Percentiles rank a stretch among this genome's conserved stretches.
Conservation (phyloP, 1,284 basidiomycete genomes). For the Cryptococcus sp. region DNA sequence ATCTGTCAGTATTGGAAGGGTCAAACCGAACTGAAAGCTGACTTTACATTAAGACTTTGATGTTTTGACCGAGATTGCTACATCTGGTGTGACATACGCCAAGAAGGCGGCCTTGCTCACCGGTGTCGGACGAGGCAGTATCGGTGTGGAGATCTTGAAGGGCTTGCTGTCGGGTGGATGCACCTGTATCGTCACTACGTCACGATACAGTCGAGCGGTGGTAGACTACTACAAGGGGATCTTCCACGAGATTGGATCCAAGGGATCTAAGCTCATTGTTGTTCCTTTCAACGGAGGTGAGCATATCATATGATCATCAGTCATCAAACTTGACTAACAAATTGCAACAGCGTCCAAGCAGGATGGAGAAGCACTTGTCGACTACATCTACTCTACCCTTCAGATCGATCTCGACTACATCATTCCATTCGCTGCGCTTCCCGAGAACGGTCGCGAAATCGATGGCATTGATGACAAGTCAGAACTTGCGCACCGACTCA, state of each 20-base stretch:
- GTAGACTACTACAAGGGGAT: constrained; percentile 99
- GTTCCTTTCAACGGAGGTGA: constrained; percentile 95
- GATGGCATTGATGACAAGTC: constrained; percentile 96
- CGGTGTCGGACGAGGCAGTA: constrained; percentile 95
- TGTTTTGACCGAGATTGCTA: constrained; percentile 95
- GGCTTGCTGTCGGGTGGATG: constrained; percentile 94
- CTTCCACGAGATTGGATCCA: constrained; percentile 92
- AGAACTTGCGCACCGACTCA: constrained; percentile 95
- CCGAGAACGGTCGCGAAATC: constrained; percentile 97
- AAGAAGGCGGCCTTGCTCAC: constrained; percentile 98
- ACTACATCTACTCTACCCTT: constrained; percentile 95
- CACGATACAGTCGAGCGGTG: constrained; percentile 86
- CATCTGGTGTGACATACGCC: constrained; percentile 95
- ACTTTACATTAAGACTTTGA: constrained; percentile 65
- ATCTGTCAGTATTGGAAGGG: constrained; percentile 58
- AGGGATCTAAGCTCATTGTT: constrained; percentile 92
- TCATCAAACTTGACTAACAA: constrained; percentile 5
- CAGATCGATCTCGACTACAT: constrained; percentile 97
- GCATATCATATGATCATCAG: background rate
- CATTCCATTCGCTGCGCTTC: constrained; percentile 95
- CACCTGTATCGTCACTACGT: constrained; percentile 95
- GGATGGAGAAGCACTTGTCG: constrained; percentile 93
- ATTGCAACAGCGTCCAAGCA: constrained; percentile 70
- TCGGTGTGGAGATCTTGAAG: constrained; percentile 96
- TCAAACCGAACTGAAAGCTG: background rate